phyloP scores from a whole-genome alignment of 179 eudicot genomes.

The Beta lomatogona region DNA sequence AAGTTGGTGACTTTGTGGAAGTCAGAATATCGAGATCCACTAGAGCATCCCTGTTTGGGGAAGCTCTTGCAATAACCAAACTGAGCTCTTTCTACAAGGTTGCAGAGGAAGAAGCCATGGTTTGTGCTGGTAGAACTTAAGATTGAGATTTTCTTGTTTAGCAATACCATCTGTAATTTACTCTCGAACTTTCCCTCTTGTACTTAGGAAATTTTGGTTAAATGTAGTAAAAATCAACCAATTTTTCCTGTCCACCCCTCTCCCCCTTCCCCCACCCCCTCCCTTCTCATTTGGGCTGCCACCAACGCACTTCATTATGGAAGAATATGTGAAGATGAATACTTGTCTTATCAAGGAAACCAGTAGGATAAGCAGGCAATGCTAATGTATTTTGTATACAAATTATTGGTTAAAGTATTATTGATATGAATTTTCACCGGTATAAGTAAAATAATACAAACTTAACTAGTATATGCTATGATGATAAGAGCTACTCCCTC shows the following conservation, averaged over 20 bases:
- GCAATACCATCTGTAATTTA: conserved; percentile 15
- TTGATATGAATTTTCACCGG: no score
- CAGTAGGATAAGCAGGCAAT: no score
- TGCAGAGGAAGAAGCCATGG: conserved; percentile 54
- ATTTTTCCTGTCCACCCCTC: background rate
- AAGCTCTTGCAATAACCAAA: conserved; percentile 80
- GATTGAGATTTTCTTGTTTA: background rate
- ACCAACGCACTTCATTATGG: background rate
- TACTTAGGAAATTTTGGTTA: conserved; percentile 9
- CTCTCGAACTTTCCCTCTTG: background rate
- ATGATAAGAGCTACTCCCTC: no score
- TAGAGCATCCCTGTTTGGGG: conserved; percentile 82
- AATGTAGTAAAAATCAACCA: background rate
- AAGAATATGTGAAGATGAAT: no score
- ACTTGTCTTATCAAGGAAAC: no score
- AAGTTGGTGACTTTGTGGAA: conserved; percentile 83
- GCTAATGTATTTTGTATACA: background rate
- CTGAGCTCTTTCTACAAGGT: conserved; percentile 72
- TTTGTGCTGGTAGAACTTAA: conserved; percentile 44
- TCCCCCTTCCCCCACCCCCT: background rate
- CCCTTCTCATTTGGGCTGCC: background rate
- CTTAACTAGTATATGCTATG: no score
- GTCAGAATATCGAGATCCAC: conserved; percentile 70
- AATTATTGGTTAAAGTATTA: background rate
- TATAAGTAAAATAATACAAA: no score